These are phyloP conservation scores for Saccharum officinarum DNA, from an alignment of 176 grass and related monocot genomes.

Conservation along the genomic window DNA sequence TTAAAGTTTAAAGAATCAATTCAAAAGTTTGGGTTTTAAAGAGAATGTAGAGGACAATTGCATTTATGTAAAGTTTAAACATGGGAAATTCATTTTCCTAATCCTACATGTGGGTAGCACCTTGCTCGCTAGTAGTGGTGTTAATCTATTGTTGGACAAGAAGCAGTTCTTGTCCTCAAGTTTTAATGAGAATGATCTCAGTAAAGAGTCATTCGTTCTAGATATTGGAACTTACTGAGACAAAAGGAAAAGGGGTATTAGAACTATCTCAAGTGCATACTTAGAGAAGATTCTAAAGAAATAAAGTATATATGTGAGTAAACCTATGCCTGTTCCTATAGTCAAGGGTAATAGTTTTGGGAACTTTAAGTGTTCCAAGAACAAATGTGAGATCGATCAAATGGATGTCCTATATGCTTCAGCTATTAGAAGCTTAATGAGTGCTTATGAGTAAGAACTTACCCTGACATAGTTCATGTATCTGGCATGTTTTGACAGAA, in stretches of 20 bases:
- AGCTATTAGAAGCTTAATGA: too few relatives aligned
- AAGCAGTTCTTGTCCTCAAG: not conserved
- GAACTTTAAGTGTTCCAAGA: too few relatives aligned
- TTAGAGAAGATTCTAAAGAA: not conserved
- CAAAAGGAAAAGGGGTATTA: not conserved
- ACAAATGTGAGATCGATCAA: too few relatives aligned
- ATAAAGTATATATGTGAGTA: not conserved
- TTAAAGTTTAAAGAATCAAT: too few relatives aligned
- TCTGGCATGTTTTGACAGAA: too few relatives aligned
- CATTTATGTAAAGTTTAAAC: not conserved
- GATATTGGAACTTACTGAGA: not conserved
- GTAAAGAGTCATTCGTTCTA: too few relatives aligned
- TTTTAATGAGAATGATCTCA: not conserved
- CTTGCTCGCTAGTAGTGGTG: not conserved
- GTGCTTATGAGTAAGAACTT: too few relatives aligned
- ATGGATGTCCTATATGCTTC: too few relatives aligned
- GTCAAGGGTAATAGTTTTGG: too few relatives aligned
- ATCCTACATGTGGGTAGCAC: not conserved
- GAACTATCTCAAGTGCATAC: not conserved
- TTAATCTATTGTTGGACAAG: not conserved
- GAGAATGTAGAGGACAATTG: not conserved
- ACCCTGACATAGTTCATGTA: too few relatives aligned
- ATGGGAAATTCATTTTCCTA: not conserved
- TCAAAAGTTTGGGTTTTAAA: not conserved
- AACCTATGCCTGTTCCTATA: not conserved